Conservation (phyloP, 2,329 filamentous ascomycete genomes). For the Epichloe festucae region DNA sequence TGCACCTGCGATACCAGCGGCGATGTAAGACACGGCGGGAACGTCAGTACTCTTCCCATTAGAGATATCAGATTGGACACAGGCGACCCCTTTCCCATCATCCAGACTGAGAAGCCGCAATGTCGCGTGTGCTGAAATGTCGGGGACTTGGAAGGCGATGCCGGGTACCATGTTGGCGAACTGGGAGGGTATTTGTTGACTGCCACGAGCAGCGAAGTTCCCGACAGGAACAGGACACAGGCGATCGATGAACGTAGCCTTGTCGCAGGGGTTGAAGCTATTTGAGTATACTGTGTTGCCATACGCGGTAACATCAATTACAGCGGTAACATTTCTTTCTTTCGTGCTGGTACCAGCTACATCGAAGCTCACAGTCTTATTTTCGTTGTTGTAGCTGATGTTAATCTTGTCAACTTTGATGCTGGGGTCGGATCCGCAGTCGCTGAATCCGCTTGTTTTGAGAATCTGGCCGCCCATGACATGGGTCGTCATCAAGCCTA, state of each 20-base stretch:
- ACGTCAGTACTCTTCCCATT: conserved; percentile 78
- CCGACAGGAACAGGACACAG: conserved; percentile 79
- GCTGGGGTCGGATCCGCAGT: conserved; percentile 43
- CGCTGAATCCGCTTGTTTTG: conserved; percentile 66
- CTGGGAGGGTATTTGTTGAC: conserved; percentile 55
- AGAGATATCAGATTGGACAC: conserved; percentile 65
- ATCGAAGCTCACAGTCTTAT: conserved; percentile 66
- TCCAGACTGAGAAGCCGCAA: conserved; percentile 57
- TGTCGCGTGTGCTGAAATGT: conserved; percentile 76
- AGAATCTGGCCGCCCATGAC: conserved; percentile 59
- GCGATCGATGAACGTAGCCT: conserved; percentile 50
- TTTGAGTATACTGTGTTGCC: conserved; percentile 69
- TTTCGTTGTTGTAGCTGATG: conserved; percentile 65
- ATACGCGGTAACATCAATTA: conserved; percentile 68
- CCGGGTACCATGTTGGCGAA: conserved; percentile 67
- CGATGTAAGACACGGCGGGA: conserved; percentile 68
- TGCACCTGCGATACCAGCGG: conserved; percentile 73
- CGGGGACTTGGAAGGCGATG: conserved; percentile 83
- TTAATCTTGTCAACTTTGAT: conserved; percentile 62
- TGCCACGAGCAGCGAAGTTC: conserved; percentile 58
- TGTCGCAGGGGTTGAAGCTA: conserved; percentile 70
- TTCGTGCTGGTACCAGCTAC: conserved; percentile 63
- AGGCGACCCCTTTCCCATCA: conserved; percentile 54
- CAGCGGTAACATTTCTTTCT: conserved; percentile 68
- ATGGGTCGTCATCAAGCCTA: conserved; percentile 24